Base-by-base conservation (phyloP, 345 rosid species). In the Gossypium bickii region DNA sequence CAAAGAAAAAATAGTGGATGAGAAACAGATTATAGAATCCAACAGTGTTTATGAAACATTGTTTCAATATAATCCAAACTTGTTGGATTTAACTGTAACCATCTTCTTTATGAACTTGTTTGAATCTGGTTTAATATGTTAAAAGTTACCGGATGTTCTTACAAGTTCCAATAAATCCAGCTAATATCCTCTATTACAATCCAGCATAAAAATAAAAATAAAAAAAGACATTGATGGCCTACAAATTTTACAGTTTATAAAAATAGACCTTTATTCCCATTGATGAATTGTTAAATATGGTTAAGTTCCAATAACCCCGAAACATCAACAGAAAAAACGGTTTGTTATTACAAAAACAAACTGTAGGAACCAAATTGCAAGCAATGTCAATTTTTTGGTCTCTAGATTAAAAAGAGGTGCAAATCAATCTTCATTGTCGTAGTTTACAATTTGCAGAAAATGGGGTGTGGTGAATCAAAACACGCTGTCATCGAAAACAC, bases 381-480 rank as follows among this genome's bases (percentile, higher is more conserved):
- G 38, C 38, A 34, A 34, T 34, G 17, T 15, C 55, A 51, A 9
- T 9, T 48, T 48, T 48, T 2, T 13, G 12, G 34, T 45, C 53
- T 66, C n/a, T 17, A 53, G 27, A 51, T 51, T 56, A 53, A 70
- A 70, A 53, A 16, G 67, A n/a, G 49, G 48, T 52, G 57, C 22
- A 11, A 29, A 17, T 71, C 38, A 18, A 52, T 52, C 65, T 38
- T 25, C 56, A 18, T 17, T 15, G 16, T 57, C 25, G 38, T 25
- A 17, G 41, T 58, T 65, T 25, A 38, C 17, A 3, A 45, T 58
- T 51, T 68, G 12, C 55, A 22, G 43, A 72, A 47, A 13, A 93
- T 92, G 98, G 98, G 97, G 29, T 93, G 98, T 74, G 89, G 91
- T 9, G 78, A 92, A 80, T 93, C 98, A 20, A 93, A 93, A 75